Evolutionary conservation across 1,139 yeast species (phyloP), one percentile per base, ranked within the genome.

Genomic region (Taphrina wiesneri): DNA sequence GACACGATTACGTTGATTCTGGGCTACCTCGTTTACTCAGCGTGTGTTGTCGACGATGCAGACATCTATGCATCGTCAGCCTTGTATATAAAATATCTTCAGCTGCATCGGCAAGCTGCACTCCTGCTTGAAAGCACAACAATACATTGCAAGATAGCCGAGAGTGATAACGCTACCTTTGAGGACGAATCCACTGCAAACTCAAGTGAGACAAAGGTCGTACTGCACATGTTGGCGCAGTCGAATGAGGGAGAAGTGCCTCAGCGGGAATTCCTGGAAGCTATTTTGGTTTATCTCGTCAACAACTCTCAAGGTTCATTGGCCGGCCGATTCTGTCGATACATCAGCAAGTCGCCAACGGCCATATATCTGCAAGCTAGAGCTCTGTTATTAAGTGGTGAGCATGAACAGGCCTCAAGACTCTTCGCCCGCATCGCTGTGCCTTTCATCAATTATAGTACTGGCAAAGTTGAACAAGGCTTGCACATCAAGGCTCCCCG

Each of bases 231-330:
- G 19, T 52, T 60, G 6, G 57, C 51, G 11, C 47, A 19, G 17
- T 26, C 56, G 39, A n/a, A 19, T 19, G 36, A 39, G 15, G 64
- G 52, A 28, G 41, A 47, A 11, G 15, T 60, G 6, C 43, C 57
- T 11, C 26, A 32, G 19, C 49, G 51, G 5, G 57, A 49, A 13
- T 60, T 60, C 21, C 57, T 60, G 17, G 64, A 60, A 11, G 41
- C 26, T 19, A 26, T 43, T 2, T n/a, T 60, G 26, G 57, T 51
- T 11, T 30, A n/a, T 19, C 57, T 60, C 7, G 17, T 60, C 41
- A 51, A 41, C 41, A 19, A 3, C 15, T 19, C 28, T 17, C 57
- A 60, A 19, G 52, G 46, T 11, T 7, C 21, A n/a, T 26, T 32
- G 30, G 57, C 57, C 3, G 51, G 36, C 15, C 51, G 19, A 9